Evolutionary conservation across 129 eudicot genomes (phyloP).

Genomic region (Flaveria ramosissima): DNA sequence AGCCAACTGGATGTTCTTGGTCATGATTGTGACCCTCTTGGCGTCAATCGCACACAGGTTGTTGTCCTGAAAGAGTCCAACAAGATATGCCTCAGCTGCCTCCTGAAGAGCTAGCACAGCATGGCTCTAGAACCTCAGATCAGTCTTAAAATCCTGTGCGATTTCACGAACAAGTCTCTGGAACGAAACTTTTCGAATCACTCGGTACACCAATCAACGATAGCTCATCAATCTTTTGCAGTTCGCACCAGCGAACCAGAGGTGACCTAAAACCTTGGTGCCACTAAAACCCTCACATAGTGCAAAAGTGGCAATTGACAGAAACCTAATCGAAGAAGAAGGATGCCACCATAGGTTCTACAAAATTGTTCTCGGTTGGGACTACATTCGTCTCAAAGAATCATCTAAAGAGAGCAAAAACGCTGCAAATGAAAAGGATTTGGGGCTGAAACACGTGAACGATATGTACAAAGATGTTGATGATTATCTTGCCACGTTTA

Average conservation of each 20-base stretch:
- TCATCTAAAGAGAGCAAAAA: conserved; percentile 35
- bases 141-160: conserved; percentile 93
- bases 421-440: conserved; percentile 33
- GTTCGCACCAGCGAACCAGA: not conserved
- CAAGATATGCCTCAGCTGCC: conserved; percentile 78
- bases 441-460: conserved; percentile 67
- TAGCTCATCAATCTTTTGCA: not conserved
- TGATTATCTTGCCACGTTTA: conserved; percentile 72
- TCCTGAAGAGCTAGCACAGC: conserved; percentile 88
- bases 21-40: conserved; percentile 88
- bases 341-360: conserved; percentile 60
- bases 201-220: not conserved
- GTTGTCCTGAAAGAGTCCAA: conserved; percentile 77
- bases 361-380: conserved; percentile 91
- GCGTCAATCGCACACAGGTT: conserved; percentile 90
- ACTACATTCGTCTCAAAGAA: conserved; percentile 52
- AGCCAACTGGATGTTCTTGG: conserved; percentile 88
- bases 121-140: conserved; percentile 87
- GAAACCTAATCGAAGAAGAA: conserved; percentile 57
- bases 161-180: conserved; percentile 95
- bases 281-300: not conserved
- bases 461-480: conserved; percentile 62
- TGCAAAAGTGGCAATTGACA: conserved; percentile 66
- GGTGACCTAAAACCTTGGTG: not conserved
- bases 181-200: not conserved